Percentiles rank a stretch among this genome's conserved stretches.
Evolutionary conservation across 768 basidiomycete species (phyloP).

Genomic region (Lanmaoa rubissima): DNA sequence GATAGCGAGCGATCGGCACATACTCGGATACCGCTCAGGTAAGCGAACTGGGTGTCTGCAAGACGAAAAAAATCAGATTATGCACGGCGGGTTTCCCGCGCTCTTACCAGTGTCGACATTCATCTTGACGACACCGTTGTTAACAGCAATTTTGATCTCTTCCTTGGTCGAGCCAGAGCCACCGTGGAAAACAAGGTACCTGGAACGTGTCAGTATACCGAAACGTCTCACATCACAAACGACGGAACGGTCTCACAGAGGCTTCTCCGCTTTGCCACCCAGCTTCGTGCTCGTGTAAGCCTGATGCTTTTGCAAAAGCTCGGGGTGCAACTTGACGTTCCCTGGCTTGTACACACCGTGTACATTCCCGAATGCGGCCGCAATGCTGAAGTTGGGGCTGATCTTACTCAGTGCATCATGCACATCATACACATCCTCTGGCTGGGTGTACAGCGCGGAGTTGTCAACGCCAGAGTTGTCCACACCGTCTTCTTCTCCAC

Average conservation of each 20-base stretch:
- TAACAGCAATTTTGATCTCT: slow-evolving; percentile 90
- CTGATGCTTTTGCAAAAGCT: slow-evolving; percentile 92
- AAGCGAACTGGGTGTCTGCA: slow-evolving; percentile 87
- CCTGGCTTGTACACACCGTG: slow-evolving; percentile 99
- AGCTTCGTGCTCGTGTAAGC: slow-evolving; percentile 66
- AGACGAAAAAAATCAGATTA: slow-evolving; percentile 1
- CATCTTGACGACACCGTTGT: slow-evolving; percentile 97
- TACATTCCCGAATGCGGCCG: slow-evolving; percentile 97
- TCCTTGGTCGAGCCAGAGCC: slow-evolving; percentile 97
- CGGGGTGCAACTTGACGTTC: slow-evolving; percentile 92
- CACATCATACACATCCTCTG: slow-evolving; percentile 93
- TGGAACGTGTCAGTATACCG: slow-evolving; percentile 26
- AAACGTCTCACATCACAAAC: neutral
- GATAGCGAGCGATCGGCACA: slow-evolving; percentile 12
- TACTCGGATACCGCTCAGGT: slow-evolving; percentile 81
- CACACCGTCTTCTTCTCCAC: slow-evolving; percentile 99
- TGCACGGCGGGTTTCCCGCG: neutral
- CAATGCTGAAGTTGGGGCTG: slow-evolving; percentile 93
- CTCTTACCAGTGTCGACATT: slow-evolving; percentile 84
- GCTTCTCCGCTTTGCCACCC: slow-evolving; percentile 61
- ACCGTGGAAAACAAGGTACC: slow-evolving; percentile 99
- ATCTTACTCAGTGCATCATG: slow-evolving; percentile 80
- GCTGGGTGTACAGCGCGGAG: slow-evolving; percentile 92
- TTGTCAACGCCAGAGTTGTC: slow-evolving; percentile 98
- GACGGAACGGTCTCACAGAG: slow-evolving; percentile 58